phyloP scores from a whole-genome alignment of 2,329 filamentous ascomycete genomes.

The Diaporthe ampelina region DNA sequence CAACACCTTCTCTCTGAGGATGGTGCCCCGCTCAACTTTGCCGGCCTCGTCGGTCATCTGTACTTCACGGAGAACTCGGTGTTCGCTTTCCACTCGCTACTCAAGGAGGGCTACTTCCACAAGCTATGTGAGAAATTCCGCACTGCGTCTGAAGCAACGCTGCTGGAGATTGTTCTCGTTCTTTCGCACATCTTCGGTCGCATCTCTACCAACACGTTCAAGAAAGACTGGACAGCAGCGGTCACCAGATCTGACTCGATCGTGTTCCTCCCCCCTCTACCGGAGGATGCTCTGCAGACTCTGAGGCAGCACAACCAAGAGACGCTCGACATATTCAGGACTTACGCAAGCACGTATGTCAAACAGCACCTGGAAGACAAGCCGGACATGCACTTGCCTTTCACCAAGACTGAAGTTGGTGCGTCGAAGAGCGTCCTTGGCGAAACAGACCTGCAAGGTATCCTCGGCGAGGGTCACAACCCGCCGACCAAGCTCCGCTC shows the following conservation, averaged over 20 bases:
- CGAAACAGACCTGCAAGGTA: conserved; percentile 35
- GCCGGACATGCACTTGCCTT: conserved; percentile 69
- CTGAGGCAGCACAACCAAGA: conserved; percentile 74
- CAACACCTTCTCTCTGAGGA: conserved; percentile 73
- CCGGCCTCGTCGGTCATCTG: conserved; percentile 77
- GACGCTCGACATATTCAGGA: conserved; percentile 75
- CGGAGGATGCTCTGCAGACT: conserved; percentile 67
- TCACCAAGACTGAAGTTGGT: conserved; percentile 66
- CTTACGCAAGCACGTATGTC: conserved; percentile 78
- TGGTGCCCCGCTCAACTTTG: conserved; percentile 79
- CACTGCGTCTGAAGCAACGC: conserved; percentile 60
- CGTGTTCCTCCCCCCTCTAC: conserved; percentile 75
- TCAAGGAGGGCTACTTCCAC: conserved; percentile 79
- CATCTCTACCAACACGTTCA: conserved; percentile 59
- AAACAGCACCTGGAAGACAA: conserved; percentile 69
- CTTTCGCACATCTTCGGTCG: conserved; percentile 80
- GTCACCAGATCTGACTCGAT: conserved; percentile 72
- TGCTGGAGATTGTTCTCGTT: conserved; percentile 75
- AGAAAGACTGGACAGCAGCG: conserved; percentile 60
- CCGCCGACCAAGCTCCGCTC: conserved; percentile 69
- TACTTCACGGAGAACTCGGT: conserved; percentile 83
- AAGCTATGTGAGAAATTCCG: conserved; percentile 71
- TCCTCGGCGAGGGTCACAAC: conserved; percentile 41
- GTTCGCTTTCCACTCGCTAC: conserved; percentile 82
- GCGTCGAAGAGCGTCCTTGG: conserved; percentile 45